A percentile compares a stretch with the other conserved stretches of the same genome.
Conservation (phyloP, 371 early-diverging fungal genomes). For the Polyrhizophydium stewartii region DNA sequence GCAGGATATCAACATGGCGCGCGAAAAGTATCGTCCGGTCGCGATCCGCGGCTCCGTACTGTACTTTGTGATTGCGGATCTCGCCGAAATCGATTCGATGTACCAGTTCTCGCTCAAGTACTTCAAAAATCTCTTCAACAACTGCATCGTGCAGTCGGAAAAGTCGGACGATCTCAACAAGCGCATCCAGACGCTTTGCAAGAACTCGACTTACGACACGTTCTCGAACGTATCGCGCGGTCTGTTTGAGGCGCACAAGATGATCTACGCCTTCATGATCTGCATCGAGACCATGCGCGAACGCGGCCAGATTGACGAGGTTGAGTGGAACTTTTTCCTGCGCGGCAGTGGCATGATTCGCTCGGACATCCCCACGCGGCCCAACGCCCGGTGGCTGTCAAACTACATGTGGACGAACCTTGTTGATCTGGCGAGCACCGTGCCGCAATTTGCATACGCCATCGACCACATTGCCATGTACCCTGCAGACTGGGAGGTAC, state of each 20-base stretch:
- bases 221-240: constrained; percentile 51
- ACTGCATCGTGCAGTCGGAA: constrained; percentile 44
- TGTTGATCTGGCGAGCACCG: constrained; percentile 30
- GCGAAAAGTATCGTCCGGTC: constrained; percentile 52
- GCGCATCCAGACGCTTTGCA: constrained; percentile 40
- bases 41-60: constrained; percentile 54
- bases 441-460: constrained; percentile 33
- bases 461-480: constrained; percentile 41
- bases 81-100: constrained; percentile 55
- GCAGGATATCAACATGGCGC: constrained; percentile 48
- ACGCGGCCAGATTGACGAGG: constrained; percentile 24
- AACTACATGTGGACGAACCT: constrained; percentile 43
- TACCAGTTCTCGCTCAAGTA: constrained; percentile 56
- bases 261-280: constrained; percentile 52
- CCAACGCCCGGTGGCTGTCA: constrained; percentile 36
- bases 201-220: constrained; percentile 38
- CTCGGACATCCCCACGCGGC: constrained; percentile 33
- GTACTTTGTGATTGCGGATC: constrained; percentile 50
- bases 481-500: constrained; percentile 43
- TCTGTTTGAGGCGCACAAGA: constrained; percentile 51
- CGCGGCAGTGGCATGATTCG: constrained; percentile 34
- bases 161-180: constrained; percentile 37
- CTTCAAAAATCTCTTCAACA: constrained; percentile 51
- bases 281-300: constrained; percentile 49
- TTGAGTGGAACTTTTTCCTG: constrained; percentile 51